These are phyloP conservation scores for Mallotus nudiflorus DNA, from an alignment of 345 rosid genomes.

Conservation along the genomic window DNA sequence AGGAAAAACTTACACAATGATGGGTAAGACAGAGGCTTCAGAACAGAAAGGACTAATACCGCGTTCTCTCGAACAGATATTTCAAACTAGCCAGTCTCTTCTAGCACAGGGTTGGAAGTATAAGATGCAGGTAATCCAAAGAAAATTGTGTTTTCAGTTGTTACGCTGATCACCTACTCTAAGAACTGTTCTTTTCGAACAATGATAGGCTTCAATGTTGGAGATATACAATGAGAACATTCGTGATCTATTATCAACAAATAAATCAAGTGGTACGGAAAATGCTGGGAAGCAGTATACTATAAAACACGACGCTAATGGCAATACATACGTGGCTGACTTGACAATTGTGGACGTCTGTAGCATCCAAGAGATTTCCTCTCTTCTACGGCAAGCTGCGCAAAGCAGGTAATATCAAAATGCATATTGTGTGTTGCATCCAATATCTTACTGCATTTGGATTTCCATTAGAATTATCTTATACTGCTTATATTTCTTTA, in stretches of 20 bases:
- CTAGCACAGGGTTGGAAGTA: slow-evolving; percentile 89
- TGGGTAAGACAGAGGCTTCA: slow-evolving; percentile 79
- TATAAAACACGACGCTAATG: slow-evolving; percentile 79
- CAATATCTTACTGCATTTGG: not conserved
- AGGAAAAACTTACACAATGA: slow-evolving; percentile 97
- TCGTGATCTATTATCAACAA: slow-evolving; percentile 69
- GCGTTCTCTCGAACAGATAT: slow-evolving; percentile 85
- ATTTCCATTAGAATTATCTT: not conserved
- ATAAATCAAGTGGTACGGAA: slow-evolving; percentile 44
- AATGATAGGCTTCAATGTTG: slow-evolving; percentile 79
- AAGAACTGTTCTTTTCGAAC: not conserved
- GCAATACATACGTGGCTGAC: slow-evolving; percentile 79
- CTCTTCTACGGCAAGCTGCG: slow-evolving; percentile 76
- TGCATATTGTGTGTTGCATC: not conserved
- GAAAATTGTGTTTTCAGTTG: not conserved
- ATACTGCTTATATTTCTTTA: not conserved
- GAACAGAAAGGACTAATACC: slow-evolving; percentile 90
- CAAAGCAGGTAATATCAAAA: slow-evolving; percentile 70
- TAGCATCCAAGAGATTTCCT: slow-evolving; percentile 68
- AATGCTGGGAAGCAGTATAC: slow-evolving; percentile 72
- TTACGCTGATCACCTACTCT: slow-evolving; percentile 5
- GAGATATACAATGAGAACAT: slow-evolving; percentile 94
- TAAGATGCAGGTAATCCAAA: slow-evolving; percentile 71
- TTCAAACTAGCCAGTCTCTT: slow-evolving; percentile 71
- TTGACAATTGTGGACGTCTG: slow-evolving; percentile 82